Conservation (phyloP, 2,329 filamentous ascomycete genomes). For the Emergomyces pasteurianus region DNA sequence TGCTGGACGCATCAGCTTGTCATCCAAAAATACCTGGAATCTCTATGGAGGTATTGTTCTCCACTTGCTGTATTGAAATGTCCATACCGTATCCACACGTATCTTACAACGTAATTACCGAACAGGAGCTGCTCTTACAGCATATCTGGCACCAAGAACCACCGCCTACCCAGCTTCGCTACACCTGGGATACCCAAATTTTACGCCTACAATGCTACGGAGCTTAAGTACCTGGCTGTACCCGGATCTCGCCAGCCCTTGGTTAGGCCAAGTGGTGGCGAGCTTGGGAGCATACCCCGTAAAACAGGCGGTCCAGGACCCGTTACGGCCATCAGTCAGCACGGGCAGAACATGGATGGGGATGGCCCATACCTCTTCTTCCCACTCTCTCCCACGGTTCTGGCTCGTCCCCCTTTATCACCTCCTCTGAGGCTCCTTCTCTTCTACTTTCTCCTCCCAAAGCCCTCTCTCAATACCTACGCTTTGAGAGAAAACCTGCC, state of each 20-base stretch:
- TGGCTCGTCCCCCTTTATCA: background rate
- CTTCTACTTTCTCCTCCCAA: conserved; percentile 4
- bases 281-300: background rate
- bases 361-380: background rate
- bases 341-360: no score
- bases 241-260: no score
- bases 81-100: background rate
- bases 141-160: background rate
- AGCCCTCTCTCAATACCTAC: background rate
- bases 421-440: background rate
- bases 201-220: background rate
- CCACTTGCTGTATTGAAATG: background rate
- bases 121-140: background rate
- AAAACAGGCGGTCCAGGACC: background rate
- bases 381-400: background rate
- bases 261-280: no score
- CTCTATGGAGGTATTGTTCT: background rate
- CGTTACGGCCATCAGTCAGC: background rate
- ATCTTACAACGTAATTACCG: background rate
- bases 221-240: background rate
- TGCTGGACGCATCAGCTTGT: background rate
- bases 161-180: background rate
- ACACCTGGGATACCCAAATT: background rate
- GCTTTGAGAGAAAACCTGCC: background rate
- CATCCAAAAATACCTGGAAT: no score